Evolutionary conservation across 108 stramenopile genomes (phyloP), one percentile per base, ranked within the genome.

Genomic region (Nitzschia sp.): DNA sequence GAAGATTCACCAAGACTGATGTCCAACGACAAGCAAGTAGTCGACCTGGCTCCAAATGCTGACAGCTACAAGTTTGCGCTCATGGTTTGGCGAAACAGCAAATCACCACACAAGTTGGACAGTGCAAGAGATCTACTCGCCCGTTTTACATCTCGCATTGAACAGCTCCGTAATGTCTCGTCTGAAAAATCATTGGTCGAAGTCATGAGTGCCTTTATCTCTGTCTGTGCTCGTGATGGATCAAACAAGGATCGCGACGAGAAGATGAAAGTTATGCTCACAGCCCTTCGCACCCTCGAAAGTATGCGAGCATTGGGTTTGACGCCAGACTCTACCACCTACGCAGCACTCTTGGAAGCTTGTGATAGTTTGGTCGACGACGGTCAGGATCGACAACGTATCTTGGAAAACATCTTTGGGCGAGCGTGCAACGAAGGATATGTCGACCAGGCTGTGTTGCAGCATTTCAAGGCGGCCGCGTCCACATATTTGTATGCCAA

Each of bases 391-490:
- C 81, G 82, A 60, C 76, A 80, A 24, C 81, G 67, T 24, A 74
- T 81, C n/a, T 60, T 91, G 57, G 82, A 85, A 35, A 79, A 72
- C 24, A 56, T 91, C 9, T 94, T 94, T 55, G 49, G 70, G n/a
- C 74, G 78, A 29, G 88, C 87, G 49, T 84, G 86, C 70, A 75
- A 84, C 31, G 88, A 84, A 36, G 92, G 92, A 8, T 68, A 86
- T 74, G 89, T 94, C 3, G 63, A 86, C 64, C 74, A 77, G 33
- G 49, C 46, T 21, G 82, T 94, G 6, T 47, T 94, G 28, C 58
- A 75, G 54, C 51, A 57, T 29, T 86, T 94, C 64, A 76, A 82
- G 61, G 34, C 47, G 9, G 65, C 57, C 1, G 78, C 85, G 26
- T 76, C 92, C 3, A 21, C 73, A 0, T 86, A 89, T 28, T 51